Evolutionary conservation across 2,329 filamentous ascomycete species (phyloP), one percentile per base, ranked within the genome.

Genomic region (Botrytis porri): DNA sequence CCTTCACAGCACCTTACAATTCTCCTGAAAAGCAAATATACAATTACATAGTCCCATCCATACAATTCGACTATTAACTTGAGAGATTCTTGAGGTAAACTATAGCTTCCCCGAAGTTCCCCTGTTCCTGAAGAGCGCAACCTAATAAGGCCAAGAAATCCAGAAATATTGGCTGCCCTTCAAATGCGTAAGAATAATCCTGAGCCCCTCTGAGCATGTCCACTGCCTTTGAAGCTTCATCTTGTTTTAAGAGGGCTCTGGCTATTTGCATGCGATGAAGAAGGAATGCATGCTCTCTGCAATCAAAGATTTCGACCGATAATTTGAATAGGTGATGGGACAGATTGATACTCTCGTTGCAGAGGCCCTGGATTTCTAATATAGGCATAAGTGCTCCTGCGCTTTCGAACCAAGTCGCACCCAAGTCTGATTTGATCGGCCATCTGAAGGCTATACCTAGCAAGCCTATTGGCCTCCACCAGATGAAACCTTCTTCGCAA

Each of bases 261-360:
- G 16, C 39, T 1, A 43, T 43, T 62, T 0, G 2, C 3, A 10
- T n/a, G 2, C 41, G 20, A 29, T 14, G 10, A n/a, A 16, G 0
- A 14, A 7, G 2, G 60, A 0, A 16, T n/a, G 35, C 0, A 14
- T 20, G 4, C 3, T 20, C 2, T 20, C 14, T 3, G 1, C 1
- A 1, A 14, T 4, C 3, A 4, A 29, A 25, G 3, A 0, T 9
- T 32, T 43, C 7, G 25, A 2, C 0, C 3, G 16, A 6, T 3
- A 43, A 22, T 0, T 32, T 32, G 0, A 14, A 22, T 10, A 22
- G 9, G 4, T 22, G 16, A 22, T 43, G 16, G 14, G 7, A 20
- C 16, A 45, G 29, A 22, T 32, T 1, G 7, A 7, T 14, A 2
- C 39, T 64, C 10, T 32, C 61, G 12, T 32, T 29, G n/a, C 45